Evolutionary conservation across 306 rosid species (phyloP), one percentile per base, ranked within the genome.

Genomic region (Vigna nakashimae): DNA sequence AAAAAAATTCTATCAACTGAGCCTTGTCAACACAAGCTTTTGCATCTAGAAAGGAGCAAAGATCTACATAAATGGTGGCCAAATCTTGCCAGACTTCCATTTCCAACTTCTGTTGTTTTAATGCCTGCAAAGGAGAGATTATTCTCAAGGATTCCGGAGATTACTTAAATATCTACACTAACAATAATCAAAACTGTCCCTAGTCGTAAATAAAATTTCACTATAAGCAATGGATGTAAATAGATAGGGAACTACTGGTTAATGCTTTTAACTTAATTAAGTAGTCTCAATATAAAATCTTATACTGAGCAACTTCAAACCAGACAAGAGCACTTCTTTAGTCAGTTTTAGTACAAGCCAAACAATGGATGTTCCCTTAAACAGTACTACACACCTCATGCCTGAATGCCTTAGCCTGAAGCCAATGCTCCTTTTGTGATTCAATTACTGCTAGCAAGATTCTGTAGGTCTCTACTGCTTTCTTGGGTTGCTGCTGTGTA

Each of bases 401-500:
- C 73, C 77, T 73, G 62, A 77, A 80, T 58, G 77, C 15, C 76
- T 82, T 85, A 30, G 80, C 67, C 79, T 82, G 84, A 76, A 80
- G 87, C 77, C 73, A 79, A 59, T 79, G 56, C 71, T 91, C 93
- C 73, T 84, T 90, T 65, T 76, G 84, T 49, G 92, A 91, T 88
- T 85, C 90, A 83, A 92, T 84, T 73, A 86, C 70, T 64, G 99
- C 84, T 38, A 95, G 86, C 89, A 95, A 86, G 82, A 89, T 77
- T 87, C 96, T 89, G 83, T 91, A 92, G 71, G 92, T 92, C 84
- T 95, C 99, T 79, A 92, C 86, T 57, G 99, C 98, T 82, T 89
- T 90, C 84, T 91, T 95, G 48, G 99, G 99, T 71, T 82, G 90
- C 83, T 91, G 83, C 85, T 82, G 90, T 67, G 97, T 62, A 82